Evolutionary conservation across 495 filamentous ascomycete species (phyloP).

Genomic region (Umbilicaria muhlenbergii): DNA sequence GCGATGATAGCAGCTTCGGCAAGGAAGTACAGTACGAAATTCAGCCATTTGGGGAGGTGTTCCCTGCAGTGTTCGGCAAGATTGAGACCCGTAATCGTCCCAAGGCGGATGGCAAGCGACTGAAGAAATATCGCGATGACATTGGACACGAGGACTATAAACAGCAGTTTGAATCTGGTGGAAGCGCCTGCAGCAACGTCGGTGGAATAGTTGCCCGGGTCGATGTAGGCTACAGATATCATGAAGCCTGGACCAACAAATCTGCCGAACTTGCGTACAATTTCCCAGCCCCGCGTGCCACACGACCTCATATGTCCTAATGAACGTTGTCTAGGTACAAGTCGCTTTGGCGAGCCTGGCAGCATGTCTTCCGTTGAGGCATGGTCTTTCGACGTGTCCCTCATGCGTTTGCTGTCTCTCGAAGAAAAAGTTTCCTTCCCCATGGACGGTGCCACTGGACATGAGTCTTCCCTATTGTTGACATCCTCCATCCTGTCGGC

Average conservation of each 20-base stretch:
- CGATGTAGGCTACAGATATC: slow-evolving; percentile 65
- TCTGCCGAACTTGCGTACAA: slow-evolving; percentile 46
- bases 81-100: slow-evolving; percentile 72
- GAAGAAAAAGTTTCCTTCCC: too few relatives aligned
- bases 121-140: slow-evolving; percentile 75
- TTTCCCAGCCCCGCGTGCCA: neutral
- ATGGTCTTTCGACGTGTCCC: too few relatives aligned
- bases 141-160: slow-evolving; percentile 71
- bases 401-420: too few relatives aligned
- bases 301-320: too few relatives aligned
- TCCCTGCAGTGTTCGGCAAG: slow-evolving; percentile 63
- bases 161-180: slow-evolving; percentile 52
- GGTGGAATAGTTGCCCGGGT: slow-evolving; percentile 76
- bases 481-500: too few relatives aligned
- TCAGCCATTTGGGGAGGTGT: slow-evolving; percentile 64
- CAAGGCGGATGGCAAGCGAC: slow-evolving; percentile 68
- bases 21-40: slow-evolving; percentile 55
- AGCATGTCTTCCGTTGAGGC: too few relatives aligned
- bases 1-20: slow-evolving; percentile 73
- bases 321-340: too few relatives aligned
- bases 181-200: slow-evolving; percentile 60
- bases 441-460: too few relatives aligned
- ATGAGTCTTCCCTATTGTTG: too few relatives aligned
- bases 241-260: slow-evolving; percentile 84
- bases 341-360: too few relatives aligned